Evolutionary conservation across 805 yeast species (phyloP), one percentile per base, ranked within the genome.

Genomic region (Metschnikowia lunata): DNA sequence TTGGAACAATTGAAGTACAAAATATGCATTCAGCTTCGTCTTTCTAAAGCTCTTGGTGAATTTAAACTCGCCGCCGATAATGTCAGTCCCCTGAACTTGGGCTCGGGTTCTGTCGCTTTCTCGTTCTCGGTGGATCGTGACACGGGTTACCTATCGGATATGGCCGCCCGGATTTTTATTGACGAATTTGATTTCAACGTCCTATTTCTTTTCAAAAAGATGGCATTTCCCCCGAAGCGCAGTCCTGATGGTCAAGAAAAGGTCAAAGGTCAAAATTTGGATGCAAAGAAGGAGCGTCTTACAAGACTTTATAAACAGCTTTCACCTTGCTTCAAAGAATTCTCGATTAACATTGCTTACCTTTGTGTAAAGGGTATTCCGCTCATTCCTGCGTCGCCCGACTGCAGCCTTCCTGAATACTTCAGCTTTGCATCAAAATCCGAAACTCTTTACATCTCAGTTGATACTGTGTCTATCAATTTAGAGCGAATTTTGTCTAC

Each of bases 301-400:
- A 30, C 42, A 9, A 18, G 30, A 0, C 8, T 51, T 7, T 50
- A 51, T 40, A 45, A 44, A 23, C 43, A 38, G 27, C 10, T 51
- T 8, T 36, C 48, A 26, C 46, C 34, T 18, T 38, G 47, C 30
- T 43, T 51, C 41, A 42, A 46, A 11, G 56, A 53, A 29, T 26
- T 47, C 15, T 53, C 55, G 9, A 27, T 51, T 7, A 45, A 48
- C 27, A 34, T 49, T 4, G 45, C 42, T 12, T 37, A 41, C 29
- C 45, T 43, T 28, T 30, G 34, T 10, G 27, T 42, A 6, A 28
- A 30, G 13, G 55, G 50, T 8, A 44, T 53, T 8, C 56, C 56
- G 3, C 23, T 51, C 10, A 34, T 53, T 18, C 46, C 54, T 3
- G 44, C 52, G n/a, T 43, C 47, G 3, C 33, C 41, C 8, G 36